Conservation (phyloP, 345 rosid genomes). For the Euphorbia peplus region DNA sequence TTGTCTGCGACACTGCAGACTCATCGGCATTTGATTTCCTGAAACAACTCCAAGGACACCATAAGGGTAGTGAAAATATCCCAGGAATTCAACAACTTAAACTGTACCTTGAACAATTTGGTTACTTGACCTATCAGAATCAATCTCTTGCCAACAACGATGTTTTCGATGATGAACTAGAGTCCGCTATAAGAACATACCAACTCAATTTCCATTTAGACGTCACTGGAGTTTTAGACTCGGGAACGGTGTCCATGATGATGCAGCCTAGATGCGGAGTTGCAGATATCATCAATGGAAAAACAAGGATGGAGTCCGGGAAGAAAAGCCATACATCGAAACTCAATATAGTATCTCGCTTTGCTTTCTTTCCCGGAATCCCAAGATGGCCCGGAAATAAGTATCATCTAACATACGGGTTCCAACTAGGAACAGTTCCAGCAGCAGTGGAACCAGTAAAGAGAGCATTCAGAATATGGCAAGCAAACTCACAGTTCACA, state of each 20-base stretch:
- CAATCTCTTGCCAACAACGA: slow-evolving; percentile 8
- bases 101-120: slow-evolving; percentile 30
- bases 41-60: neutral
- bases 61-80: slow-evolving; percentile 28
- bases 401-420: slow-evolving; percentile 27
- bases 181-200: slow-evolving; percentile 33
- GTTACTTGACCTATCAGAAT: slow-evolving; percentile 26
- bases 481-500: neutral
- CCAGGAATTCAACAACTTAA: slow-evolving; percentile 23
- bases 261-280: slow-evolving; percentile 44
- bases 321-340: neutral
- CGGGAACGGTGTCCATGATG: slow-evolving; percentile 17
- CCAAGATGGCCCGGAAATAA: slow-evolving; percentile 31
- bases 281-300: slow-evolving; percentile 31
- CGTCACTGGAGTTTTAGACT: slow-evolving; percentile 23
- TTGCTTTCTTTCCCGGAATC: slow-evolving; percentile 1
- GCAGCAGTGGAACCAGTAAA: slow-evolving; percentile 2
- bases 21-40: too few species aligned
- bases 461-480: slow-evolving; percentile 33
- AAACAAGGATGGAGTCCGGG: slow-evolving; percentile 20
- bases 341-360: slow-evolving; percentile 24
- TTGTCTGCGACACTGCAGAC: neutral
- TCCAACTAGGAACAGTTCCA: neutral
- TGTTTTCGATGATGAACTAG: slow-evolving; percentile 28
- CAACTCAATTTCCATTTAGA: slow-evolving; percentile 29